Percentiles rank a stretch among this genome's conserved stretches.
Evolutionary conservation across 495 filamentous ascomycete species (phyloP).

Genomic region (Clohesyomyces aquaticus): DNA sequence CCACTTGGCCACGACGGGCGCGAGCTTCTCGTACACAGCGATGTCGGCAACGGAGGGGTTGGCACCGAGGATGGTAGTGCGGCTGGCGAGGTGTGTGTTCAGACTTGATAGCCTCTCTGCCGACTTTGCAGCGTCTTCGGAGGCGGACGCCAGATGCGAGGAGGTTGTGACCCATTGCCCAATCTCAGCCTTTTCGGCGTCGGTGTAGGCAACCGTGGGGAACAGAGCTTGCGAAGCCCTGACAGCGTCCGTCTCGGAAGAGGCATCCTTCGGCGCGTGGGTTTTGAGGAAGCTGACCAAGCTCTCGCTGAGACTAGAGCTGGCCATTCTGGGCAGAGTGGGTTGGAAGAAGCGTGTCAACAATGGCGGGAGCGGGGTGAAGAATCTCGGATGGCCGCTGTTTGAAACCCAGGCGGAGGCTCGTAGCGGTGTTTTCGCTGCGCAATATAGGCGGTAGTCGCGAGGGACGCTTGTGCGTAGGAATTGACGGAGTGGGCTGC

Average conservation of each 20-base stretch:
- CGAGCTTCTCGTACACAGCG: constrained; percentile 79
- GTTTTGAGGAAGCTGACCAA: constrained; percentile 59
- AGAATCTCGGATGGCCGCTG: constrained; percentile 3
- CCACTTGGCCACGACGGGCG: constrained; percentile 79
- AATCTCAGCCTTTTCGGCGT: constrained; percentile 80
- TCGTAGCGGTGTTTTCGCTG: neutral
- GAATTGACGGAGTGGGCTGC: constrained; percentile 24
- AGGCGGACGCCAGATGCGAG: constrained; percentile 64
- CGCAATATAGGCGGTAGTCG: neutral
- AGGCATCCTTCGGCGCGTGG: constrained; percentile 54
- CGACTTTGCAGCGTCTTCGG: constrained; percentile 61
- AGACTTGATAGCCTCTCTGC: constrained; percentile 65
- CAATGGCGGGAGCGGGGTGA: constrained; percentile 10
- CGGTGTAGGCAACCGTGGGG: constrained; percentile 68
- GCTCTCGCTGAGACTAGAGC: constrained; percentile 56
- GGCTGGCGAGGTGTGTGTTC: constrained; percentile 83
- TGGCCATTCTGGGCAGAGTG: constrained; percentile 52
- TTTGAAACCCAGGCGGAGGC: constrained; percentile 1
- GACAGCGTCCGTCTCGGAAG: constrained; percentile 57
- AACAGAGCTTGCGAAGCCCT: constrained; percentile 63
- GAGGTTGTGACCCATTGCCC: constrained; percentile 82
- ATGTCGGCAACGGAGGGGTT: constrained; percentile 92
- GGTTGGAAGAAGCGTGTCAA: constrained; percentile 24
- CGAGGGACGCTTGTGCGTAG: neutral
- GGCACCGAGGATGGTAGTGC: constrained; percentile 84